Evolutionary conservation across 2,329 filamentous ascomycete species (phyloP).

Genomic region (Colletotrichum liaoningense): DNA sequence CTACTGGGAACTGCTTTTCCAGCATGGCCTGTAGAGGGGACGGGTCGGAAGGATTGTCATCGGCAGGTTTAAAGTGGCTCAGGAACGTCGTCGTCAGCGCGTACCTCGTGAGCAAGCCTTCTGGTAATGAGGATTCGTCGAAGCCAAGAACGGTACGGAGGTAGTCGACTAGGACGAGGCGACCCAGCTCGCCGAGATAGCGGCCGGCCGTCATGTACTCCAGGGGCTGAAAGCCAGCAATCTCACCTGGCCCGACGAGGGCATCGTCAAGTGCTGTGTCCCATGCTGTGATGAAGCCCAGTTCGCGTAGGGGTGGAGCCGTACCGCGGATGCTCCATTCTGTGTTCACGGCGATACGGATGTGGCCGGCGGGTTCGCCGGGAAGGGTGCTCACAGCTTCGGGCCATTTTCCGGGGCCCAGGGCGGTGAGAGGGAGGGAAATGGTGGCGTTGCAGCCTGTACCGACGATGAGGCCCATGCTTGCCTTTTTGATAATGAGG

Average conservation of each 20-base stretch:
- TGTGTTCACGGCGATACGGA: conserved; percentile 83
- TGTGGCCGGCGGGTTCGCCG: conserved; percentile 57
- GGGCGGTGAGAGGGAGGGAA: conserved; percentile 70
- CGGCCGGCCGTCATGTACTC: conserved; percentile 87
- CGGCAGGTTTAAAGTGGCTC: conserved; percentile 73
- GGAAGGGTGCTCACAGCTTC: conserved; percentile 60
- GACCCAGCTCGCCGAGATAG: conserved; percentile 81
- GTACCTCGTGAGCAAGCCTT: conserved; percentile 66
- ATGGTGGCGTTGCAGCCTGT: conserved; percentile 87
- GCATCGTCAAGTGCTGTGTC: conserved; percentile 74
- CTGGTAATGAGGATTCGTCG: conserved; percentile 61
- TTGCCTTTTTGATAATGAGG: conserved; percentile 60
- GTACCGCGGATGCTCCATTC: conserved; percentile 87
- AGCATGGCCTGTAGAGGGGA: conserved; percentile 58
- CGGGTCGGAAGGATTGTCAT: conserved; percentile 40
- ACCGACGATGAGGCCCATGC: conserved; percentile 85
- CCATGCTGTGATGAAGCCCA: conserved; percentile 76
- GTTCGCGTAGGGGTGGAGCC: conserved; percentile 71
- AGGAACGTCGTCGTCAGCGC: conserved; percentile 79
- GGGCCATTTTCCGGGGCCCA: conserved; percentile 73
- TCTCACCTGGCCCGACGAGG: conserved; percentile 74
- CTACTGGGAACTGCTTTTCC: conserved; percentile 63
- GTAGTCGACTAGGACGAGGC: conserved; percentile 77
- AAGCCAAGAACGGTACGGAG: conserved; percentile 58
- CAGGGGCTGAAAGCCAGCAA: conserved; percentile 82